Base-by-base conservation (phyloP, 257 asterid species). In the Cinchona pubescens region DNA sequence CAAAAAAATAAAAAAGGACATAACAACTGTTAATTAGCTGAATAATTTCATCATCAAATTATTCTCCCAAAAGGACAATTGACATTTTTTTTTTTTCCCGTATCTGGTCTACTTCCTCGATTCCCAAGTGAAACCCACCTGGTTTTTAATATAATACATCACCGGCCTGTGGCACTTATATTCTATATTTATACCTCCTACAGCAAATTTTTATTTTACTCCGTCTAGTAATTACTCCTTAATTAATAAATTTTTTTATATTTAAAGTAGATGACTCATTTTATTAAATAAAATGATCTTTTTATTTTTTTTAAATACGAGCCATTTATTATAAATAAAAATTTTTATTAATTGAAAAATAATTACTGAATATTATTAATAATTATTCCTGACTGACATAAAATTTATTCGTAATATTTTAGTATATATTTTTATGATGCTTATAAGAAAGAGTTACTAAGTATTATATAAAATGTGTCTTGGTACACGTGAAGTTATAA, bases 401-500 rank as follows among this genome's bases (percentile, higher is more conserved):
- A n/a, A n/a, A n/a, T n/a, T n/a, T n/a, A n/a, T n/a, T n/a, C 58
- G n/a, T 60, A 75, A 35, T 69, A 35, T 18, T 48, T 46, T 32
- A 68, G n/a, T n/a, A n/a, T n/a, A n/a, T n/a, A n/a, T n/a, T 18
- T 12, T 38, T 19, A 25, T 58, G 64, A 58, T 58, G 29, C 30
- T 19, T 21, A 49, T 46, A 21, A 9, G 40, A 25, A 21, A 9
- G 40, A 25, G 29, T 71, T 13, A 21, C 4, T 12, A 34, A 62
- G 23, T 62, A n/a, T n/a, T n/a, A n/a, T n/a, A 42, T 67, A 82
- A 59, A 86, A 77, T 85, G 58, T 65, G 71, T 68, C 35, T 27
- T 29, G 38, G 78, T 79, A 82, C 85, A 87, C 92, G 89, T 87
- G 91, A 82, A 84, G 63, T 67, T 75, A 83, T 79, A 66, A 75